Base-by-base conservation (phyloP, 1,284 basidiomycete species). In the Golubevia sp. region DNA sequence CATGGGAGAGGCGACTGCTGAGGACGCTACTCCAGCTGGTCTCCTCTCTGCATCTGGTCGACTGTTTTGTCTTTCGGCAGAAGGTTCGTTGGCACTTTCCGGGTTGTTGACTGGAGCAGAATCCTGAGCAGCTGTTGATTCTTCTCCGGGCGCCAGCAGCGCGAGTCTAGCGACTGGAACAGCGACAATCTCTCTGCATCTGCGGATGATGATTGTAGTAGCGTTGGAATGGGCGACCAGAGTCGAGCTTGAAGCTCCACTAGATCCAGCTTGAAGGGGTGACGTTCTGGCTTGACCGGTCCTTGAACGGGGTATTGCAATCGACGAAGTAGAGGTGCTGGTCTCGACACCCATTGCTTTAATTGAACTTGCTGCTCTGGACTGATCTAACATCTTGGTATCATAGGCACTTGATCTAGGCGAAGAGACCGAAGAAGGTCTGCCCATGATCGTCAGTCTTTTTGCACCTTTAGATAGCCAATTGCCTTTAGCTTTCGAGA, bases 161-260 rank as follows among this genome's bases (percentile, higher is more conserved):
- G 77, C 80, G 2, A 77, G 59, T 48, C 78, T 67, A 8, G 80
- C 79, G 0, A 82, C 73, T 21, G 80, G 79, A 1, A 83, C 76
- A 20, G 80, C 76, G 3, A 83, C 79, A 6, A 80, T 63, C 24
- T 83, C 80, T 49, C 80, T 65, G 52, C 74, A 82, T 20, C 79
- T 67, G 2, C 67, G 44, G 4, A 82, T 52, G 24, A 78, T 61
- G 52, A 82, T 73, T 23, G 68, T 61, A 13, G 61, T 51, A 24
- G 71, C 66, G n/a, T 70, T 63, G 54, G 76, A 78, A 52, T 67
- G 18, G 18, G 38, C 38, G 18, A 44, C 18, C n/a, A n/a, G n/a
- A n/a, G n/a, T n/a, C n/a, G n/a, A n/a, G n/a, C n/a, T n/a, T 13
- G 38, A 44, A 44, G 11, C 11, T 13, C 38, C 38, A n/a, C n/a